Evolutionary conservation across 1,284 basidiomycete species (phyloP).

Genomic region (Coniferiporia sulphurascens): DNA sequence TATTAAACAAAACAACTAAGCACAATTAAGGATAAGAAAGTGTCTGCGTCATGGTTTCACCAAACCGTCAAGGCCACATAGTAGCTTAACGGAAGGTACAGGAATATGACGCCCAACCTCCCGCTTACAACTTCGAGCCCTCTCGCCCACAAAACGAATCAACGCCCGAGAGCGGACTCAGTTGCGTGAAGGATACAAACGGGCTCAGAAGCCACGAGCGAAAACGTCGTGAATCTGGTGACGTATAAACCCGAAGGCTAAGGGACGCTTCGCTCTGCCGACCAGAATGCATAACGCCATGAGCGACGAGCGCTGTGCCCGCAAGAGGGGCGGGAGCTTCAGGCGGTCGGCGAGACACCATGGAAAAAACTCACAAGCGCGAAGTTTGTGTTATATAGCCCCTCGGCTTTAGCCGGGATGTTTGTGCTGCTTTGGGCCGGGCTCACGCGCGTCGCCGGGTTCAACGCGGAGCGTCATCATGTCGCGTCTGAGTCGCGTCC

Average conservation of each 20-base stretch:
- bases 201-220: constrained; percentile 32
- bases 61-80: constrained; percentile 75
- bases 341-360: constrained; percentile 16
- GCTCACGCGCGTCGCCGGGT: background rate
- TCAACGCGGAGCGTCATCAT: background rate
- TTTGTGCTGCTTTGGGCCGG: constrained; percentile 1
- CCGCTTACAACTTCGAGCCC: constrained; percentile 35
- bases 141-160: constrained; percentile 39
- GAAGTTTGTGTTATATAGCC: constrained; percentile 16
- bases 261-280: constrained; percentile 67
- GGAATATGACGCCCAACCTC: constrained; percentile 67
- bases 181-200: constrained; percentile 28
- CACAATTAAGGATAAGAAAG: background rate
- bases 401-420: constrained; percentile 1
- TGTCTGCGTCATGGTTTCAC: constrained; percentile 76
- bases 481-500: constrained; percentile 15
- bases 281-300: constrained; percentile 53
- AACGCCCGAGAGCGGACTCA: constrained; percentile 46
- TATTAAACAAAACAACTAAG: background rate
- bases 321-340: constrained; percentile 14
- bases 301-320: constrained; percentile 9
- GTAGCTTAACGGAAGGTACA: constrained; percentile 68
- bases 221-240: constrained; percentile 56
- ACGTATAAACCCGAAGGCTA: constrained; percentile 31
- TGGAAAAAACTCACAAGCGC: constrained; percentile 2